Evolutionary conservation across 208 protist genomes (phyloP), one percentile per base, ranked within the genome.

Genomic region (Wallacemonas collosoma): DNA sequence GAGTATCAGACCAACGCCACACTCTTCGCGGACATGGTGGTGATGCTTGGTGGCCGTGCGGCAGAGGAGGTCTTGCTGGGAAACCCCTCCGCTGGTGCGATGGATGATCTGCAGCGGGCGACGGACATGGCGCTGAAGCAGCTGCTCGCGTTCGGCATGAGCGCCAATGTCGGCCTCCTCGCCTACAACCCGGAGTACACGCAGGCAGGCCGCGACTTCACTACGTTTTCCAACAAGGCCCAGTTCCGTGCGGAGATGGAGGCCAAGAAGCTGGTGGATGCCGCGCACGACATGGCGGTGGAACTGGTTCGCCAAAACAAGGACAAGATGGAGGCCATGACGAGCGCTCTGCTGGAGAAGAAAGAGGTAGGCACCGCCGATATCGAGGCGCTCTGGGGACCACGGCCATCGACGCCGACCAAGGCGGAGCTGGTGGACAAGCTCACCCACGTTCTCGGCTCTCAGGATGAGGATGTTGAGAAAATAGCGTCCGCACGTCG

Each of bases 41-140:
- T 97, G 9, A 87, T 95, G 81, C 70, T 97, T 0, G 91, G 91
- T 55, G 93, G 93, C 14, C 89, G 93, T 6, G 88, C 85, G 7
- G 87, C 93, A 65, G 93, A 97, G 77, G 87, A 93, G 71, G 79
- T 93, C 39, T 79, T 99, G 41, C 91, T 98, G 40, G 87, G 88
- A 15, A 72, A 93, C 51, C 81, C 92, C 15, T 98, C 97, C 44
- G 91, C 89, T 35, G 90, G 90, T 9, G 93, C 93, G 41, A 90
- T 93, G 81, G 93, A 97, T 72, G 90, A 95, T 77, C 77, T 97
- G 44, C 90, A 97, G 78, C 81, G 89, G 1, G 90, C 89, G 26
- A 95, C 89, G 2, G 84, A 95, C 73, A 78, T 94, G 79, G 90
- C 90, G 15, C 57, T 94, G 56, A 94, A 95, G 84, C 73, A 91